phyloP scores from a whole-genome alignment of 1,284 basidiomycete genomes.

The Agroathelia rolfsii region DNA sequence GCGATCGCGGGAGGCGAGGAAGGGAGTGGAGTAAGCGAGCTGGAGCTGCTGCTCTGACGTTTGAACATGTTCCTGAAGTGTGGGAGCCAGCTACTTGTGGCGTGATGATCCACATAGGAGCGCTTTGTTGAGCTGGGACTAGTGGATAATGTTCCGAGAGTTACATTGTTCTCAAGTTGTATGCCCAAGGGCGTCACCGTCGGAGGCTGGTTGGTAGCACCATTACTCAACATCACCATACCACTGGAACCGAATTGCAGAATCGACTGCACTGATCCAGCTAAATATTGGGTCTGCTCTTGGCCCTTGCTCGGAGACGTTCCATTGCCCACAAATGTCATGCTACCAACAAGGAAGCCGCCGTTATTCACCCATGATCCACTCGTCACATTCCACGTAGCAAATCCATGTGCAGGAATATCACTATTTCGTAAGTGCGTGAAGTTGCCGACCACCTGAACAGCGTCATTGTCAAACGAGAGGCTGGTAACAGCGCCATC shows the following conservation, averaged over 20 bases:
- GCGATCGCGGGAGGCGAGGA: constrained; percentile 45
- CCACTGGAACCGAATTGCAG: constrained; percentile 60
- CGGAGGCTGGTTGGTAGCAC: constrained; percentile 37
- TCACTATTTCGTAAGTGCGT: constrained; percentile 35
- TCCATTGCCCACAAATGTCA: constrained; percentile 62
- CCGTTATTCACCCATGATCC: constrained; percentile 64
- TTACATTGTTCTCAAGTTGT: constrained; percentile 35
- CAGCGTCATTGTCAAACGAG: constrained; percentile 34
- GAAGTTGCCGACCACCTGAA: constrained; percentile 75
- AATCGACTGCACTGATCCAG: constrained; percentile 49
- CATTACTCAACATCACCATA: constrained; percentile 62
- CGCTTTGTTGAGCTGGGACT: constrained; percentile 21
- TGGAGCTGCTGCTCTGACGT: constrained; percentile 34
- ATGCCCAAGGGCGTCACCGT: constrained; percentile 47
- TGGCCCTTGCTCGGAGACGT: constrained; percentile 31
- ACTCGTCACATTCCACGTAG: constrained; percentile 62
- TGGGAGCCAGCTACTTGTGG: constrained; percentile 39
- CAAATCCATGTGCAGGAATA: constrained; percentile 55
- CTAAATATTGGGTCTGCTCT: constrained; percentile 42
- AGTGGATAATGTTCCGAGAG: constrained; percentile 18
- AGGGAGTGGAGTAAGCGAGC: constrained; percentile 41
- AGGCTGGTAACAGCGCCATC: constrained; percentile 67
- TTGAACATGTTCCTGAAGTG: constrained; percentile 37
- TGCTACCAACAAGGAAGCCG: constrained; percentile 64
- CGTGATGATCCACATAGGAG: constrained; percentile 26